These are phyloP conservation scores for Hamigera avellanea DNA, from an alignment of 495 filamentous ascomycete species.

Conservation along the genomic window DNA sequence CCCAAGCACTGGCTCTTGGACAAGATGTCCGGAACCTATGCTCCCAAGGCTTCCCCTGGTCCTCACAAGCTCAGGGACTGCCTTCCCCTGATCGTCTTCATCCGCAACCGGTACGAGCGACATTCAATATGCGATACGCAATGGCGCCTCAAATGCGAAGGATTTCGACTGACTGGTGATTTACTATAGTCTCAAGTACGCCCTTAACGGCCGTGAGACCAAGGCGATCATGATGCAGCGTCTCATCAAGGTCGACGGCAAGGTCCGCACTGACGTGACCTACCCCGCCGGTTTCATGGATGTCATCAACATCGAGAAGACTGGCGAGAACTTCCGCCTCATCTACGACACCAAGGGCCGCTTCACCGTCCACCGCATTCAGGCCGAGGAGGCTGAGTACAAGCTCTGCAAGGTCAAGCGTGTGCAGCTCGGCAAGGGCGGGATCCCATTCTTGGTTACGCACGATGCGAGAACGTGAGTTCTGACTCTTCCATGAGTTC, in stretches of 20 bases:
- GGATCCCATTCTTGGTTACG: constrained; percentile 99
- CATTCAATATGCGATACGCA: no score
- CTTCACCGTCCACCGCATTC: constrained; percentile 99
- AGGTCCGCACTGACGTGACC: constrained; percentile 97
- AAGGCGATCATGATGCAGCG: constrained; percentile 99
- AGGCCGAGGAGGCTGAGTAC: constrained; percentile 94
- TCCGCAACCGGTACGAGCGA: constrained; percentile 69
- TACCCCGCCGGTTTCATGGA: constrained; percentile 99
- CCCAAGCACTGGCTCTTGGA: constrained; percentile 99
- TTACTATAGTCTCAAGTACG: constrained; percentile 80
- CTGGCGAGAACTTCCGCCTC: constrained; percentile 98
- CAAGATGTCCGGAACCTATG: constrained; percentile 97
- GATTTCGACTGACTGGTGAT: constrained; percentile 7
- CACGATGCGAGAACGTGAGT: constrained; percentile 99
- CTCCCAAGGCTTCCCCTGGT: constrained; percentile 89
- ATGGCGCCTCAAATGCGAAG: constrained; percentile 1
- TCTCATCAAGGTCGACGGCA: constrained; percentile 97
- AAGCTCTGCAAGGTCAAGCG: constrained; percentile 99
- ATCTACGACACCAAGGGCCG: constrained; percentile 99
- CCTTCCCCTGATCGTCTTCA: constrained; percentile 97
- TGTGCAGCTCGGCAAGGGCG: constrained; percentile 96
- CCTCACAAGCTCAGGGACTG: constrained; percentile 99
- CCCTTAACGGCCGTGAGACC: constrained; percentile 93
- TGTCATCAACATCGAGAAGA: constrained; percentile 98
- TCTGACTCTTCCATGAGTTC: constrained; percentile 49